Evolutionary conservation across 2,329 filamentous ascomycete genomes (phyloP), one percentile per base, ranked within the genome.

Genomic region (Aspergillus quadrilineatus): DNA sequence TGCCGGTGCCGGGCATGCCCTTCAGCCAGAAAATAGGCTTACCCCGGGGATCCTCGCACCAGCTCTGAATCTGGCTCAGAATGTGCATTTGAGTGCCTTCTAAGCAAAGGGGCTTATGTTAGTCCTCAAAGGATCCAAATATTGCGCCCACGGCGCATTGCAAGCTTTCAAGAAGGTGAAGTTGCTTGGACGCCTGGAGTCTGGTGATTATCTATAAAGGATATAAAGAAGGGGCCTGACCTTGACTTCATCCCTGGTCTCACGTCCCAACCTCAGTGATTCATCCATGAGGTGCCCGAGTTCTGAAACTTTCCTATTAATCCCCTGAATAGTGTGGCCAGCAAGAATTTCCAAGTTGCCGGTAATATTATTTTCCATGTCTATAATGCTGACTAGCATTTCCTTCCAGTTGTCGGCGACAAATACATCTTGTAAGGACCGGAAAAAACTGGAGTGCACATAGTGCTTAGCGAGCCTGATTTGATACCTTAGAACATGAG

Each of bases 371-470:
- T 10, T 46, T 6, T 51, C 41, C 0, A 37, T 46, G 4, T 17
- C 22, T 3, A 9, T 26, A 30, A 56, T 41, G 6, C 4, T 30
- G 1, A 6, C 8, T 1, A 50, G 32, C 47, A 56, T 56, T 6
- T 50, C 47, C 15, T 51, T 47, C 54, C 54, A 56, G 15, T 56
- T 12, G 28, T 52, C 43, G 6, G 32, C 28, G 10, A 41, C 17
- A 4, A n/a, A 22, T 1, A 56, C 3, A 28, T 52, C 48, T 41
- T 10, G 17, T 14, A 56, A 15, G 1, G 15, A 45, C 6, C 34
- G 48, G 6, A 47, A 34, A 32, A 47, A 9, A 3, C n/a, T 17
- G 6, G 32, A 37, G 4, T 36, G 46, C 3, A 30, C 15, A 9
- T 12, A 48, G 10, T 48, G 32, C 10, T 14, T 26, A 6, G 15